Evolutionary conservation across 345 rosid species (phyloP), one percentile per base, ranked within the genome.

Genomic region (Cardiospermum halicacabum): DNA sequence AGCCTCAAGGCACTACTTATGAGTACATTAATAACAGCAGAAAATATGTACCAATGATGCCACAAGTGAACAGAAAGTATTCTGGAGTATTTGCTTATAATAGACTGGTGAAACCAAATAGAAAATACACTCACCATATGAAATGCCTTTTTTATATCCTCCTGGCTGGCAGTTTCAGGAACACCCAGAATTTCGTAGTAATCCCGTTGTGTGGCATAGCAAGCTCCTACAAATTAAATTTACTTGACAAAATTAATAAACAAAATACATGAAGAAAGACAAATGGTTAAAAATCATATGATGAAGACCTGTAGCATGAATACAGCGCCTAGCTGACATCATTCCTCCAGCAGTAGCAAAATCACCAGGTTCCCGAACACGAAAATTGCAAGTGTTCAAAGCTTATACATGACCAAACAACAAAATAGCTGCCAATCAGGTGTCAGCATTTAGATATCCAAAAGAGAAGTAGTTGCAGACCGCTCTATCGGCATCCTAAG

Each of bases 101-200:
- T 45, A n/a, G 1, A 72, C 86, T 79, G 62, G 88, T 97, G 9
- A 39, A 62, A 74, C 68, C 94, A 77, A 86, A 93, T 43, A 1
- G 49, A 47, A 61, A 43, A 48, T 39, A 13, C 2, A 72, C 86
- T 79, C 66, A 90, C 98, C 13, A 42, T 65, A 74, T 72, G 96
- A 77, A 86, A 93, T 4, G 97, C 86, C 78, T 82, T 85, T 77
- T 88, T 90, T 61, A 93, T 90, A 77, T 93, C 96, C 7, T 88
- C 92, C 25, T 80, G 70, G 9, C 88, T 68, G 39, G 96, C 97
- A 73, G 77, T 84, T 36, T 81, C 77, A 1, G 90, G 64, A 69
- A 90, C 92, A 32, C 97, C 96, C 9, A 93, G 94, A 70, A 90
- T 65, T 69, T 88, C 90, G 60, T 93, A 90, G 75, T 71, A 85